Conservation (phyloP, 441 rosid species). For the Euphorbia schlechtendalii region DNA sequence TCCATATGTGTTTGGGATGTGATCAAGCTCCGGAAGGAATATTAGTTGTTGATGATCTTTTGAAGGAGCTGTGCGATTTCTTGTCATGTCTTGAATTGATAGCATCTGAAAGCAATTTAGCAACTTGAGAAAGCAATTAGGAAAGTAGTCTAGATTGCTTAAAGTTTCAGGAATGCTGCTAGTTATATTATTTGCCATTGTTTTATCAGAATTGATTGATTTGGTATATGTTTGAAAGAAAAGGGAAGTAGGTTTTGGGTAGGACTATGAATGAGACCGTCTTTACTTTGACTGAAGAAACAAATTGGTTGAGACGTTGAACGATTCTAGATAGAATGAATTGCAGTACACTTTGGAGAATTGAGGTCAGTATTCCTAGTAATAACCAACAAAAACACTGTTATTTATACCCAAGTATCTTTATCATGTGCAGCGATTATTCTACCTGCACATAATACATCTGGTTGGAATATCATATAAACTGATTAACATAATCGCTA, state of each 20-base stretch:
- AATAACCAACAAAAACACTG: neutral
- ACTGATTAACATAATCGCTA: neutral
- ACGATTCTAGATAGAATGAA: neutral
- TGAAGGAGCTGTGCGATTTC: neutral
- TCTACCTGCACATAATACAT: neutral
- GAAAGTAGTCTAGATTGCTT: too few relatives aligned
- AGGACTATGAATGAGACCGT: neutral
- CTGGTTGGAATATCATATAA: neutral
- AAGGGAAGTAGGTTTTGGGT: neutral
- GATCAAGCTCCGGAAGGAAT: neutral
- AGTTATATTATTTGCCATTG: neutral
- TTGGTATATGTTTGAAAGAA: neutral
- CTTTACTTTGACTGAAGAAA: constrained; percentile 1
- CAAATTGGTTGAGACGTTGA: neutral
- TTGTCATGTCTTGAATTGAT: neutral
- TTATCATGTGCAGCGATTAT: neutral
- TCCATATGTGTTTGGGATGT: neutral
- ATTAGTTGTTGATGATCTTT: neutral
- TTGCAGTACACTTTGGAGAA: neutral
- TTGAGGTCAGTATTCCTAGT: neutral
- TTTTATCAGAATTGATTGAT: neutral
- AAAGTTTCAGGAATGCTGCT: neutral
- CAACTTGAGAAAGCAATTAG: neutral
- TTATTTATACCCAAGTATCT: neutral
- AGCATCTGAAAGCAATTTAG: neutral